These are phyloP conservation scores for Triglochin maritima DNA, from an alignment of 106 monocot genomes.

Conservation along the genomic window DNA sequence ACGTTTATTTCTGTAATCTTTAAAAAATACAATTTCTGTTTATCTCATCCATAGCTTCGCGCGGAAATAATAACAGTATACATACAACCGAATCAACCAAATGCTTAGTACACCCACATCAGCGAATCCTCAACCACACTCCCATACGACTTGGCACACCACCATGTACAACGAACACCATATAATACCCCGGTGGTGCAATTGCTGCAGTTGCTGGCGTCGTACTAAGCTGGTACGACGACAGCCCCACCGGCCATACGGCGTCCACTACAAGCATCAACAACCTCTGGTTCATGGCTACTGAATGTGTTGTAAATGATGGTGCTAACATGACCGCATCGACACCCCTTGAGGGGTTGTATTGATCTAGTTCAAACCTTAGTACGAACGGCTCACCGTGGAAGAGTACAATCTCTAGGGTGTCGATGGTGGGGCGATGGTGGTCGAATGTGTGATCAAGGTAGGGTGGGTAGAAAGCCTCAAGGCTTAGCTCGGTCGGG, in stretches of 20 bases:
- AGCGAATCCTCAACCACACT: slow-evolving; percentile 30
- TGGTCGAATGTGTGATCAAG: slow-evolving; percentile 9
- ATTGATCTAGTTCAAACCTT: slow-evolving; percentile 14
- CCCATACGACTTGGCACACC: slow-evolving; percentile 38
- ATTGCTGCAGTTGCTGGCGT: slow-evolving; percentile 39
- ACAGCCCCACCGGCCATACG: slow-evolving; percentile 9
- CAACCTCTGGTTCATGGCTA: slow-evolving; percentile 70
- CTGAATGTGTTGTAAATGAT: slow-evolving; percentile 46
- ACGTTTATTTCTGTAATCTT: no score
- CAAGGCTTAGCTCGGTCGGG: slow-evolving; percentile 59
- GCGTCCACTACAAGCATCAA: slow-evolving; percentile 22
- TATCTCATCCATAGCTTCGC: no score
- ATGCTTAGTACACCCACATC: neutral
- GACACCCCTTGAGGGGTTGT: neutral
- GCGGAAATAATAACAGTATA: no score
- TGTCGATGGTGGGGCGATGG: slow-evolving; percentile 12
- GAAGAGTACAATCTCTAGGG: slow-evolving; percentile 1
- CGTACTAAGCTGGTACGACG: slow-evolving; percentile 21
- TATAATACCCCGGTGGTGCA: slow-evolving; percentile 64
- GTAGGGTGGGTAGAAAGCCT: slow-evolving; percentile 62
- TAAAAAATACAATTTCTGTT: no score
- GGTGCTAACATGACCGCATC: slow-evolving; percentile 35
- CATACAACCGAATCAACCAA: no score
- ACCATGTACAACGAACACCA: slow-evolving; percentile 60
- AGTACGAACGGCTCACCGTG: slow-evolving; percentile 22